Percentiles rank a stretch among this genome's conserved stretches.
These are phyloP conservation scores for Rhodotorula toruloides DNA, from an alignment of 768 basidiomycete genomes.

Conservation along the genomic window DNA sequence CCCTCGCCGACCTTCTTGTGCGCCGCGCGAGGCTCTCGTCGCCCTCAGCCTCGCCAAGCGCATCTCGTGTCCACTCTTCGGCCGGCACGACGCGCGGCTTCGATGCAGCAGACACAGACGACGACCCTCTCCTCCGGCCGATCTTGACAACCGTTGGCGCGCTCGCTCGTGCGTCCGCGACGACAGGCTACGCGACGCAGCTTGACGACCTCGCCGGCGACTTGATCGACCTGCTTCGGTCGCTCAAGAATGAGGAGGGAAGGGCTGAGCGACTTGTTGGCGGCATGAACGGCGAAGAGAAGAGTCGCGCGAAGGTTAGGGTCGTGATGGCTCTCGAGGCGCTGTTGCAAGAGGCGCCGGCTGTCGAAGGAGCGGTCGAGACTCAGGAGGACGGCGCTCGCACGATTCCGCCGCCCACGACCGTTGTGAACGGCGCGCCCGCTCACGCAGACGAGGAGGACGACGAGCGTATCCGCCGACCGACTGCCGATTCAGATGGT, in stretches of 20 bases:
- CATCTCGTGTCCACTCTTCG: background rate
- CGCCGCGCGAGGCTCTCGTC: slow-evolving; percentile 6
- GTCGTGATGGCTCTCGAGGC: slow-evolving; percentile 18
- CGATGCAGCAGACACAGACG: background rate
- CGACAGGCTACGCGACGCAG: slow-evolving; percentile 12
- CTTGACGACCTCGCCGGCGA: slow-evolving; percentile 23
- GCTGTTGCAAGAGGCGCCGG: slow-evolving; percentile 18
- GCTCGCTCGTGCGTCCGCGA: background rate
- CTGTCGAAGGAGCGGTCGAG: too few relatives aligned
- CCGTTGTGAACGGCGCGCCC: background rate
- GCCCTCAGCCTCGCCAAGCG: background rate
- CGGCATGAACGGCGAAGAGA: slow-evolving; percentile 7
- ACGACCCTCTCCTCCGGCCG: slow-evolving; percentile 1
- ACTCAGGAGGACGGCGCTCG: too few relatives aligned
- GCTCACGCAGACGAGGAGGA: background rate
- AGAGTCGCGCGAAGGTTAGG: background rate
- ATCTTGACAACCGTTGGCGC: slow-evolving; percentile 10
- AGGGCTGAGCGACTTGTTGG: background rate
- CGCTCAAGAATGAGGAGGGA: background rate
- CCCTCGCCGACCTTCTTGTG: slow-evolving; percentile 15
- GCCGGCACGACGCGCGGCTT: background rate
- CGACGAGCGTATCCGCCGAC: background rate
- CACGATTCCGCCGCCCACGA: too few relatives aligned
- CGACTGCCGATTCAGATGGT: too few relatives aligned
- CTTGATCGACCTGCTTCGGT: slow-evolving; percentile 1